These are phyloP conservation scores for Paecilomyces formosus DNA, from an alignment of 2,329 filamentous ascomycete species.

Conservation along the genomic window DNA sequence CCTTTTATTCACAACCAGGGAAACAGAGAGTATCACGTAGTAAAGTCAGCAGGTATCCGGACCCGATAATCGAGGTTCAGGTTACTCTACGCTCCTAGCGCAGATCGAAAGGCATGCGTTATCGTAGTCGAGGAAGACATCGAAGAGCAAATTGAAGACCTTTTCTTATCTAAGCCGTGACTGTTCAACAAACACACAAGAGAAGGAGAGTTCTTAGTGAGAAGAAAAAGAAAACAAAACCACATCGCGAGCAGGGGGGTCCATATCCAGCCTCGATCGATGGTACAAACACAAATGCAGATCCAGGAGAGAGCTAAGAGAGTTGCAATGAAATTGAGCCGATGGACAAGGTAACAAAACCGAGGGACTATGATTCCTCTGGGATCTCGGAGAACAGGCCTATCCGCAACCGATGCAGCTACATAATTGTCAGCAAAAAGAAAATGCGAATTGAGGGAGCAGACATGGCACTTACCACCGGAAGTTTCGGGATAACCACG, in stretches of 20 bases:
- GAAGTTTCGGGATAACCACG: slow-evolving; percentile 93
- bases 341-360: slow-evolving; percentile 6
- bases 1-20: neutral
- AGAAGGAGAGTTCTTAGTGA: neutral
- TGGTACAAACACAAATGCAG: neutral
- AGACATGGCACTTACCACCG: slow-evolving; percentile 61
- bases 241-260: neutral
- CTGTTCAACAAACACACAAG: neutral
- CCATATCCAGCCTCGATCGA: neutral
- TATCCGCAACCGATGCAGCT: slow-evolving; percentile 74
- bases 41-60: neutral
- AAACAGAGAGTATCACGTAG: neutral
- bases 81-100: neutral
- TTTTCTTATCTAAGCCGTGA: neutral
- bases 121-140: neutral
- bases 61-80: neutral
- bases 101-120: neutral
- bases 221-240: neutral
- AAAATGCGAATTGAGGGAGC: neutral
- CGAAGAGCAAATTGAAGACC: neutral
- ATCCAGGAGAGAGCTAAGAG: neutral
- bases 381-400: slow-evolving; percentile 64
- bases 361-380: slow-evolving; percentile 45
- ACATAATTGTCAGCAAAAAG: slow-evolving; percentile 21
- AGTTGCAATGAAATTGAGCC: neutral